Evolutionary conservation across 805 yeast genomes (phyloP), one percentile per base, ranked within the genome.

Genomic region (Wickerhamomyces silvicola): DNA sequence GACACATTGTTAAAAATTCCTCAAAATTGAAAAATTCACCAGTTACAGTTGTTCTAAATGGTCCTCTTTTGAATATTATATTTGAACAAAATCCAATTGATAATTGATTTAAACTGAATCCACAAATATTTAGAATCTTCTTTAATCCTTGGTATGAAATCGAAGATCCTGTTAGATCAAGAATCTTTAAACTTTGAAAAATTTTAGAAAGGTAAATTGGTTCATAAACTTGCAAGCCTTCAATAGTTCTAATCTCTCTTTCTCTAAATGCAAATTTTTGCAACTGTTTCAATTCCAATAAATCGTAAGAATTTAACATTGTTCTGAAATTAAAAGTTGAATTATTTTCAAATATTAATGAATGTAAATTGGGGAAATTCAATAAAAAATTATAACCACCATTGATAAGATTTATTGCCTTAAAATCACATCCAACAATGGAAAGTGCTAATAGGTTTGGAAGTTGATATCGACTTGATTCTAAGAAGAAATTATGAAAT

Each of bases 101-200:
- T 7, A 48, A 29, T 6, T 39, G 42, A 15, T 10, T 32, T 24
- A 46, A 28, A 3, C 14, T 16, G 1, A 3, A 4, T 2, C 49
- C 50, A 34, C 49, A 38, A 1, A 36, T 20, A 6, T 11, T 19
- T 9, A 48, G 13, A 2, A 51, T 28, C 18, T 40, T 45, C 4
- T 30, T 20, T 9, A 51, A 21, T 3, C 50, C 51, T 11, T 33
- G 41, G 27, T 33, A 45, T 8, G 52, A 45, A 4, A 51, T 46
- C 10, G 46, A 42, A 2, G 54, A 46, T 8, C 49, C 49, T 1
- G 50, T 43, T 9, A 51, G 23, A 24, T 51, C 51, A 22, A 51
- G 30, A 6, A 33, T 27, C 2, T 28, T 27, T 5, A 51, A 20
- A 5, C 35, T 22, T 2, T 27, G 19, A 17, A 50, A 51, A 5